Percentiles rank a stretch among this genome's conserved stretches.
Conservation (phyloP, 148 eudicot genomes). For the Tetragonia tetragonoides region DNA sequence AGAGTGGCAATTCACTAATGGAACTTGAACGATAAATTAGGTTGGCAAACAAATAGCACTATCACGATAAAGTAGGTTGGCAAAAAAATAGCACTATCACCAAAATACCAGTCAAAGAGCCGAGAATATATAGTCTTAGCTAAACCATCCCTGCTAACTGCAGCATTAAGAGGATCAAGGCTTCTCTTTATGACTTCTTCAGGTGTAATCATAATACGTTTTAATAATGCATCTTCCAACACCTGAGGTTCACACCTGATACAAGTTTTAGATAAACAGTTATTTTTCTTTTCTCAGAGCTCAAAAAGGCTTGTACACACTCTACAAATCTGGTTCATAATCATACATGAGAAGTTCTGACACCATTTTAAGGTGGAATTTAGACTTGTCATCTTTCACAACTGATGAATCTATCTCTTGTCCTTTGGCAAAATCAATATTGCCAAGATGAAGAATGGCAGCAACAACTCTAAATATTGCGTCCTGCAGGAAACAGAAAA, state of each 20-base stretch:
- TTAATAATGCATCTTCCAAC: conserved; percentile 88
- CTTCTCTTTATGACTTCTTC: conserved; percentile 94
- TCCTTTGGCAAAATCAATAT: conserved; percentile 89
- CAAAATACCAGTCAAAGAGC: conserved; percentile 81
- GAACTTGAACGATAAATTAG: background rate
- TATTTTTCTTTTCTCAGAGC: conserved; percentile 10
- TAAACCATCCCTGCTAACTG: conserved; percentile 93
- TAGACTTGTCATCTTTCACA: conserved; percentile 84
- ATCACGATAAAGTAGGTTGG: background rate
- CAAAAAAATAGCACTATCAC: conserved; percentile 8
- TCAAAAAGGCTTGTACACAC: background rate
- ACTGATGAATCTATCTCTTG: conserved; percentile 88
- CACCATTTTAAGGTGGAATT: conserved; percentile 78
- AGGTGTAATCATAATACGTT: conserved; percentile 99
- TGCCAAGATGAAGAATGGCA: conserved; percentile 95
- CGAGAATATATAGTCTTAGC: conserved; percentile 92
- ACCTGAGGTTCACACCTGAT: conserved; percentile 83
- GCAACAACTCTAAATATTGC: conserved; percentile 99
- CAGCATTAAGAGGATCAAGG: conserved; percentile 95
- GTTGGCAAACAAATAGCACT: background rate
- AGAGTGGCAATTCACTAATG: conserved; percentile 1
- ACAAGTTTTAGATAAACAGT: conserved; percentile 16
- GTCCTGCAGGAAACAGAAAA: conserved; percentile 55
- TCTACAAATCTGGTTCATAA: background rate
- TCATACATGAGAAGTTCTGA: conserved; percentile 93